phyloP scores from a whole-genome alignment of 768 basidiomycete species.

The Nevesoporus exiguus region DNA sequence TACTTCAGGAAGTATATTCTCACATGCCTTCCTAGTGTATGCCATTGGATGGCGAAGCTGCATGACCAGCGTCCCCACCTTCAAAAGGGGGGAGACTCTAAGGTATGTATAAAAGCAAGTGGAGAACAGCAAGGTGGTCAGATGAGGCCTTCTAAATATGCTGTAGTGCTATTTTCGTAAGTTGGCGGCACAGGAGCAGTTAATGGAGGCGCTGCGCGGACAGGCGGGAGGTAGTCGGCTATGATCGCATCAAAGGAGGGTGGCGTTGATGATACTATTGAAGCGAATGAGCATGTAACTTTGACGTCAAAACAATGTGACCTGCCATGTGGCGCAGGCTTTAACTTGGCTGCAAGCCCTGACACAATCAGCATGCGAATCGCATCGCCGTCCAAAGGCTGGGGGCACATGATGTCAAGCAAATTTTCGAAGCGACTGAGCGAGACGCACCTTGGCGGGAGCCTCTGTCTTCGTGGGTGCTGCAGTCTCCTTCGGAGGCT shows the following conservation, averaged over 20 bases:
- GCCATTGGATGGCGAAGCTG: constrained; percentile 31
- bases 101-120: constrained; percentile 10
- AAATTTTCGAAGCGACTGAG: neutral
- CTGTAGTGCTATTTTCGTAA: constrained; percentile 28
- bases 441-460: constrained; percentile 34
- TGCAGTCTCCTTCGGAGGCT: constrained; percentile 37
- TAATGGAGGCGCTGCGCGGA: constrained; percentile 21
- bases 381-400: constrained; percentile 61
- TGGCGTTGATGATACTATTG: constrained; percentile 39
- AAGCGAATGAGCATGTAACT: constrained; percentile 7
- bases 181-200: constrained; percentile 1
- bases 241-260: constrained; percentile 70
- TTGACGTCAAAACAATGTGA: neutral
- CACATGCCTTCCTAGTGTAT: constrained; percentile 23
- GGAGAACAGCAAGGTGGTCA: constrained; percentile 11
- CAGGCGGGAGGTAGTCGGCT: constrained; percentile 62
- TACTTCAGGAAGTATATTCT: neutral
- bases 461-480: constrained; percentile 34
- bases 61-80: constrained; percentile 4
- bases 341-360: constrained; percentile 53
- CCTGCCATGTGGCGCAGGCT: constrained; percentile 46
- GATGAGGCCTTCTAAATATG: constrained; percentile 44
- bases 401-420: neutral
- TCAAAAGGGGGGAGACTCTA: constrained; percentile 11
- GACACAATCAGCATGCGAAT: constrained; percentile 65